Base-by-base conservation (phyloP, 225 moss, liverwort and hornwort genomes). In the Bryoerythrophyllum caledonicum region DNA sequence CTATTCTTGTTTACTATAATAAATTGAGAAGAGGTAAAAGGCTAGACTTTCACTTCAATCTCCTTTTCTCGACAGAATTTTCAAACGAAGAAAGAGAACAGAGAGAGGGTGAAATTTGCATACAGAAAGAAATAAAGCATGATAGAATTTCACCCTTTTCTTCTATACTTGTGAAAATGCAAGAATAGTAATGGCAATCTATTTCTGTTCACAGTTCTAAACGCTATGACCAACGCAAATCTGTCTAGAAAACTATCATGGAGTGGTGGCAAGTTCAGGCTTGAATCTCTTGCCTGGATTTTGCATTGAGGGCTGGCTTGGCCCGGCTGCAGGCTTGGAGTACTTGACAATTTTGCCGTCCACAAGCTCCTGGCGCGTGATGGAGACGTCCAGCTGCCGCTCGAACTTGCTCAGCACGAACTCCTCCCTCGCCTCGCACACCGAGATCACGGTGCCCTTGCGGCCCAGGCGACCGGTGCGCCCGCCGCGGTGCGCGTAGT, bases 391-490 rank as follows among this genome's bases (percentile, higher is more conserved):
- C 37, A 99, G 88, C 68, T 99, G 97, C 6, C 90, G 83, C 87
- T 90, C 95, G 70, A 99, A 99, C 70, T 99, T 99, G 27, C 83
- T 74, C 49, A 99, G 62, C 51, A 99, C 97, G 76, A 99, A 99
- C 79, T 90, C 97, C 76, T 99, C 97, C 38, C 95, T 78, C 19
- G 86, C 91, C 89, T 99, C 97, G 81, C 97, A 99, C 38, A 99
- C 88, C 8, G 90, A 95, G 40, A 99, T 85, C n/a, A 99, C 95
- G 10, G 90, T 93, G 7, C 97, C 97, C 73, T 79, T 90, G 61
- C 97, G 91, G 46, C 99, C 99, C 65, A 99, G 87, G 46, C 99
- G 91, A 26, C 99, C 99, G 14, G 95, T 95, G 69, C 99, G 90
- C 60, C 99, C 99, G 57, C 90, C 99, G 55, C 99, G 82, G 67